These are phyloP conservation scores for Geotrichum reessii DNA, from an alignment of 1,139 yeast genomes.

Conservation along the genomic window DNA sequence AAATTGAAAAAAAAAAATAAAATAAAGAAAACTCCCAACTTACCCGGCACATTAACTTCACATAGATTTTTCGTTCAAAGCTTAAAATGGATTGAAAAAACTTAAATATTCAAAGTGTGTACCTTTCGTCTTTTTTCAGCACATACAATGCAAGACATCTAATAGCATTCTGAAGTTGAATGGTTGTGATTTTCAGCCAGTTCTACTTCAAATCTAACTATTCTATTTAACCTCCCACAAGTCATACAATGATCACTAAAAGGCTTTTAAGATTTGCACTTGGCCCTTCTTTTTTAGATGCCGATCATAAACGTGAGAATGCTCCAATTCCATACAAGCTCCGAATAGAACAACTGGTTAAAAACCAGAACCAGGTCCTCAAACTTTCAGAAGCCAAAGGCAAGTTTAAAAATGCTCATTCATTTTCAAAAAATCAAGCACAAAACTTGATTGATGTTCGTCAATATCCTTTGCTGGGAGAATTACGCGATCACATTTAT, in stretches of 20 bases:
- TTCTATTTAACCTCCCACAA: not conserved
- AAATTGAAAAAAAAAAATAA: not conserved
- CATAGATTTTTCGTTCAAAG: not conserved
- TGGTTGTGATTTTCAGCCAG: not conserved
- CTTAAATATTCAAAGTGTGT: not conserved
- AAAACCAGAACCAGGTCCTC: not conserved
- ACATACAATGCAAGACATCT: not conserved
- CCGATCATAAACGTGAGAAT: constrained; percentile 9
- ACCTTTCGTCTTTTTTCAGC: not conserved
- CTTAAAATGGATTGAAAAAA: not conserved
- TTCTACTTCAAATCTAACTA: not conserved
- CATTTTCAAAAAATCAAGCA: not conserved
- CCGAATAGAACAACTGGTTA: not conserved
- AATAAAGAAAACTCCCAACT: not conserved
- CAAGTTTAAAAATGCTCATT: not conserved
- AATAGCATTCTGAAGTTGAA: not conserved
- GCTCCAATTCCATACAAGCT: not conserved
- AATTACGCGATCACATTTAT: not conserved
- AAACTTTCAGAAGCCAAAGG: not conserved
- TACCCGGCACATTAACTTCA: not conserved
- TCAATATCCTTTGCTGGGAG: not conserved
- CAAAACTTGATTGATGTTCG: not conserved
- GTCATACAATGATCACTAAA: constrained; percentile 26
- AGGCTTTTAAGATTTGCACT: constrained; percentile 29
- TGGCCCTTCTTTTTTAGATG: constrained; percentile 28